Evolutionary conservation across 2,329 filamentous ascomycete species (phyloP).

Genomic region (Emergomyces pasteurianus): DNA sequence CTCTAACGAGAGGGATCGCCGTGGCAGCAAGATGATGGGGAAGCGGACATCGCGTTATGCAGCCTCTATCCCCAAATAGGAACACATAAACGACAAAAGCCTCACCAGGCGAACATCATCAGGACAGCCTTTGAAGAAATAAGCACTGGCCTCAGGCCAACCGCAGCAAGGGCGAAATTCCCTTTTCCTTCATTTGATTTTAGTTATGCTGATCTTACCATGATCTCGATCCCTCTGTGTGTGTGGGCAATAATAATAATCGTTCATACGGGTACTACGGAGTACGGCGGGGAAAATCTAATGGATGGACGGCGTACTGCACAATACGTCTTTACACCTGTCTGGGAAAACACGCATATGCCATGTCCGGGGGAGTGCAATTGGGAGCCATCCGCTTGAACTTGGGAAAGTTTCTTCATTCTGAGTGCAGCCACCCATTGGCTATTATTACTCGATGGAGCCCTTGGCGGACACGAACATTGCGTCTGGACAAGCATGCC

Average conservation of each 20-base stretch:
- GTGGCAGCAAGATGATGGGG: not conserved
- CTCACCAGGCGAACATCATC: not conserved
- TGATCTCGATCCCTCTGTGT: not conserved
- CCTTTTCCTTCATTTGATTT: not conserved
- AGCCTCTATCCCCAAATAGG: constrained; percentile 1
- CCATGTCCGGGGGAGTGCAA: not conserved
- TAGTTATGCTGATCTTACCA: not conserved
- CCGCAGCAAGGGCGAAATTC: not conserved
- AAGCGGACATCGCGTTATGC: not conserved
- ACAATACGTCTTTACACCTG: too few species aligned
- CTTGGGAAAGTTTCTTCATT: not conserved
- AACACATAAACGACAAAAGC: not conserved
- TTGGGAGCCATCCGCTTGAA: not conserved
- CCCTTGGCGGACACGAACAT: not conserved
- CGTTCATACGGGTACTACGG: too few species aligned
- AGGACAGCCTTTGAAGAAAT: not conserved
- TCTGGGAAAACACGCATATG: too few species aligned
- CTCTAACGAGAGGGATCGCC: not conserved
- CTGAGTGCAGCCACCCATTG: not conserved
- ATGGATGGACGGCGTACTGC: too few species aligned
- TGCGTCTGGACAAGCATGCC: not conserved
- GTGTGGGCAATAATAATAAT: too few species aligned
- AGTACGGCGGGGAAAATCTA: too few species aligned
- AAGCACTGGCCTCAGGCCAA: not conserved
- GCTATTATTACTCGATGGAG: too few species aligned